phyloP scores from a whole-genome alignment of 1,284 basidiomycete genomes.

The Wallemia mellicola region DNA sequence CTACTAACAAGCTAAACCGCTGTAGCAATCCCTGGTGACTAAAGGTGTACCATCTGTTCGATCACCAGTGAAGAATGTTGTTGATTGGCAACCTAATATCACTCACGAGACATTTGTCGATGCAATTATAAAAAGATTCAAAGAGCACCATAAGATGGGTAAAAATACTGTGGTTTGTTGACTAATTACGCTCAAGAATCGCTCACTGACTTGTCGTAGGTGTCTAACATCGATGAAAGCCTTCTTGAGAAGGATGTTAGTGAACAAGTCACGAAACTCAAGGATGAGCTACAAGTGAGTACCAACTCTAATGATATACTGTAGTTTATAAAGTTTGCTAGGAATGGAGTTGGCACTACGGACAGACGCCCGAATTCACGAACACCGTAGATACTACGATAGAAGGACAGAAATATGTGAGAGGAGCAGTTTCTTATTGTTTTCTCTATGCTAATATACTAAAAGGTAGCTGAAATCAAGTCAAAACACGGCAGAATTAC shows the following conservation, averaged over 20 bases:
- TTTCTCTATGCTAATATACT: neutral
- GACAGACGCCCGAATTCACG: constrained; percentile 76
- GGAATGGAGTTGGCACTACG: constrained; percentile 81
- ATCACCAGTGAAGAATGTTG: constrained; percentile 65
- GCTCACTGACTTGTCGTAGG: constrained; percentile 5
- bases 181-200: neutral
- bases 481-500: constrained; percentile 21
- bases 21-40: constrained; percentile 40
- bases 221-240: constrained; percentile 21
- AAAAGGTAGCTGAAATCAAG: constrained; percentile 15
- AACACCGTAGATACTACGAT: constrained; percentile 19
- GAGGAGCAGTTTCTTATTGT: constrained; percentile 8
- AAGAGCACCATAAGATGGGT: constrained; percentile 25
- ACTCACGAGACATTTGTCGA: constrained; percentile 40
- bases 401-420: constrained; percentile 29
- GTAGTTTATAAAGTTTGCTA: constrained; percentile 13
- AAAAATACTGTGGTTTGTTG: constrained; percentile 16
- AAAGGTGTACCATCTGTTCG: constrained; percentile 71
- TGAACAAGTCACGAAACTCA: constrained; percentile 28
- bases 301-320: neutral
- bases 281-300: constrained; percentile 36
- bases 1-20: neutral
- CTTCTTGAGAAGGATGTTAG: constrained; percentile 20
- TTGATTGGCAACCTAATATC: constrained; percentile 9
- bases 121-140: constrained; percentile 43